Evolutionary conservation across 768 basidiomycete species (phyloP), one percentile per base, ranked within the genome.

Genomic region (Mrakia frigida): DNA sequence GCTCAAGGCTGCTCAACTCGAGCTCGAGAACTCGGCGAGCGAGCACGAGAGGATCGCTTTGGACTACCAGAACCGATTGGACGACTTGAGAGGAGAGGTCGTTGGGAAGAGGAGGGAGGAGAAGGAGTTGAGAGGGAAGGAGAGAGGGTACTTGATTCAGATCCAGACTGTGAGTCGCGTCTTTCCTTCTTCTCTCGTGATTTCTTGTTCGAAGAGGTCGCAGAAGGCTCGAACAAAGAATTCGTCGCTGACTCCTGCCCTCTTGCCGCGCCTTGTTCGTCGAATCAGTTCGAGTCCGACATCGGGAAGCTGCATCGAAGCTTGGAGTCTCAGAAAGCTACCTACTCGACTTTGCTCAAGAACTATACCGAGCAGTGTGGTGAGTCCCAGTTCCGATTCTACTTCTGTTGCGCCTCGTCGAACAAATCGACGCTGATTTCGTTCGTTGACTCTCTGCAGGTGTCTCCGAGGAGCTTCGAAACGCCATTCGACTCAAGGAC

Each of bases 51-150:
- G n/a, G n/a, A 37, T 65, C 28, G 52, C 70, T 0, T 35, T 28
- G 21, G 76, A 77, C 23, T 71, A 72, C 33, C 71, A 72, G 28
- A 71, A 41, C 23, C 28, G 71, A n/a, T n/a, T 68, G n/a, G 76
- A 77, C 46, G 76, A 77, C 41, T 28, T 77, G 52, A 21, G 46
- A 9, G 52, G 39, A 31, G 71, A 77, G 52, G 28, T 77, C 9
- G 52, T 25, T 3, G 37, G 35, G 10, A 68, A 41, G 28, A 67
- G 71, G 39, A 61, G 72, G 60, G 76, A 77, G 23, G 71, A 77
- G 37, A 77, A 77, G 50, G 76, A 77, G 59, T 14, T 77, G 25
- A 77, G 71, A 33, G 70, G 63, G 11, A 65, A 67, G n/a, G 76
- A 77, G 65, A 63, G 60, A 28, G 63, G 46, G 0, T 46, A 67